Conservation (phyloP, 768 basidiomycete species). For the Strobilomyces dryophilus region DNA sequence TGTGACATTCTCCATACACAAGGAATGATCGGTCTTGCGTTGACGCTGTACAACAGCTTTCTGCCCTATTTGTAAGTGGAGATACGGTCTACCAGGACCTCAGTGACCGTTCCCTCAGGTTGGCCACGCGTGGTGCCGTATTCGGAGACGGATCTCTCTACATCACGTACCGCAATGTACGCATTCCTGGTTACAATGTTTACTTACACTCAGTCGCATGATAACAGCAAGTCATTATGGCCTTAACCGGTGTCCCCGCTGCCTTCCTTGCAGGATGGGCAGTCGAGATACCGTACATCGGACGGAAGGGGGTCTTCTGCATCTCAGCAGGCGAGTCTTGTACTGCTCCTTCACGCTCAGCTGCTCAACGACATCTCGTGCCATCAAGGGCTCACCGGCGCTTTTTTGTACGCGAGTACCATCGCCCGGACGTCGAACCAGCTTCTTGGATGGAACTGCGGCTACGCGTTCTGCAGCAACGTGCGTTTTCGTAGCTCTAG, state of each 20-base stretch:
- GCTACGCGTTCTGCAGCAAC: constrained; percentile 61
- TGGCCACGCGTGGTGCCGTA: constrained; percentile 57
- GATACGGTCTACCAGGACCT: not conserved
- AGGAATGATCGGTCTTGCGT: constrained; percentile 74
- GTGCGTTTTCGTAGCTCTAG: constrained; percentile 28
- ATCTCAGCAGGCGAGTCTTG: constrained; percentile 54
- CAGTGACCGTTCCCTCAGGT: constrained; percentile 31
- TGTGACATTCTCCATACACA: not conserved
- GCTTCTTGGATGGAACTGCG: constrained; percentile 79
- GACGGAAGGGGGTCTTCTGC: constrained; percentile 63
- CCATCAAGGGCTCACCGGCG: constrained; percentile 64
- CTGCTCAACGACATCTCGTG: constrained; percentile 33
- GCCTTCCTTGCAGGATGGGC: constrained; percentile 69
- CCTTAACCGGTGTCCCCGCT: constrained; percentile 64
- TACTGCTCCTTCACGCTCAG: constrained; percentile 29
- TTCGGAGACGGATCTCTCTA: constrained; percentile 70
- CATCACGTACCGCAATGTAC: constrained; percentile 69
- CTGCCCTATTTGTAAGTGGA: constrained; percentile 47
- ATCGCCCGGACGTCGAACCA: constrained; percentile 66
- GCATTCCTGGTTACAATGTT: constrained; percentile 2
- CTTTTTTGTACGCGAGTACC: constrained; percentile 70
- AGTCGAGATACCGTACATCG: constrained; percentile 61
- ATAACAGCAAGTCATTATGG: constrained; percentile 63
- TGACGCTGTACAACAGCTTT: constrained; percentile 59
- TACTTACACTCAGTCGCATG: not conserved